Percentiles rank a stretch among this genome's conserved stretches.
Evolutionary conservation across 2,329 filamentous ascomycete genomes (phyloP).

Genomic region (Paraconiothyrium sp.): DNA sequence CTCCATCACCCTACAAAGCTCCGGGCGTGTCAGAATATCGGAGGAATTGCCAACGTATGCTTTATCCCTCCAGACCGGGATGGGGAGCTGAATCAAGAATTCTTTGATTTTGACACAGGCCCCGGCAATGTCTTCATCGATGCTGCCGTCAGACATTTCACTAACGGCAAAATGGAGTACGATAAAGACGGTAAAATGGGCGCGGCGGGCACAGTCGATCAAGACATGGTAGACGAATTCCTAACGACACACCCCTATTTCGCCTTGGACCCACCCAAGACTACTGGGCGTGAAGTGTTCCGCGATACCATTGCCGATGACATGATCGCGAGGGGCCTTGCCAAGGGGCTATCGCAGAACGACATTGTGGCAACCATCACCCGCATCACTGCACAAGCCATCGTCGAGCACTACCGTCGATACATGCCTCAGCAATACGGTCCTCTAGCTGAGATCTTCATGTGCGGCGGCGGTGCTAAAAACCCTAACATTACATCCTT

Average conservation of each 20-base stretch:
- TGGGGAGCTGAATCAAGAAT: conserved; percentile 44
- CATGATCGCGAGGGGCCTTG: conserved; percentile 56
- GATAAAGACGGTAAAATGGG: conserved; percentile 64
- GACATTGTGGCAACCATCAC: conserved; percentile 68
- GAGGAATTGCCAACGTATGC: conserved; percentile 69
- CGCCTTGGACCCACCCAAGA: conserved; percentile 63
- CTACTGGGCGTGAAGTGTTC: conserved; percentile 68
- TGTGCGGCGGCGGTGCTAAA: conserved; percentile 67
- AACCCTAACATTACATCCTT: conserved; percentile 66
- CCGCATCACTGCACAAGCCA: conserved; percentile 66
- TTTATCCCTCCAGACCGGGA: conserved; percentile 64
- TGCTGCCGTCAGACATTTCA: conserved; percentile 63
- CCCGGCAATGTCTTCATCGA: conserved; percentile 66
- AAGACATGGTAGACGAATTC: conserved; percentile 63
- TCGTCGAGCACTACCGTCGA: conserved; percentile 58
- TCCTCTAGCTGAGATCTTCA: conserved; percentile 62
- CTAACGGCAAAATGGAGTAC: conserved; percentile 60
- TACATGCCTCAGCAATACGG: conserved; percentile 43
- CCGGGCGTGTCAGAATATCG: conserved; percentile 69
- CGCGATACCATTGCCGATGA: conserved; percentile 63
- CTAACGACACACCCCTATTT: conserved; percentile 57
- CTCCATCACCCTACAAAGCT: conserved; percentile 66
- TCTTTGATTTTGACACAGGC: conserved; percentile 65
- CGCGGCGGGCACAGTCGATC: conserved; percentile 59
- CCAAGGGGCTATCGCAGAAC: conserved; percentile 56